These are phyloP conservation scores for Magnolia sinica DNA, from an alignment of 164 flowering plant genomes.

Conservation along the genomic window DNA sequence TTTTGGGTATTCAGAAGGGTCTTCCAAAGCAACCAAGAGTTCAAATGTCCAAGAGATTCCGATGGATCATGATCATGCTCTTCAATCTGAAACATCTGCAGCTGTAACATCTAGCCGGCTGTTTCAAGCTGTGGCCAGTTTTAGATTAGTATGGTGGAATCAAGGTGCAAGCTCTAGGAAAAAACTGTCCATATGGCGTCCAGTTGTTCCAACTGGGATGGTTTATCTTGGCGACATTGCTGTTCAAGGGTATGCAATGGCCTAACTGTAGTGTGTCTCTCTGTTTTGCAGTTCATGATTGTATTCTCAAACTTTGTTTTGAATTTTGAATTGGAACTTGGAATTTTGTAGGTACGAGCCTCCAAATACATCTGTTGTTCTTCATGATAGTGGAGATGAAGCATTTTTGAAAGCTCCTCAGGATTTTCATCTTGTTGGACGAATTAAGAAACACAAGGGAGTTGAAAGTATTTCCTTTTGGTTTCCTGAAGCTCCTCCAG, in stretches of 20 bases:
- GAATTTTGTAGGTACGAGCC: conserved; percentile 68
- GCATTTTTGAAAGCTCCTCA: conserved; percentile 56
- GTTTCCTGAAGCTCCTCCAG: conserved; percentile 96
- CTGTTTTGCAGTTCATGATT: not conserved
- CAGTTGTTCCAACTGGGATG: conserved; percentile 69
- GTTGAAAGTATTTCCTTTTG: conserved; percentile 73
- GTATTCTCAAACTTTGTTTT: conserved; percentile 6
- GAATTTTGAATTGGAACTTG: conserved; percentile 7
- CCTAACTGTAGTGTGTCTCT: not conserved
- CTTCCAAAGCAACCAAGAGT: conserved; percentile 26
- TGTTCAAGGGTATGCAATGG: conserved; percentile 61
- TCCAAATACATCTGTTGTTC: conserved; percentile 73
- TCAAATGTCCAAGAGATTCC: conserved; percentile 25
- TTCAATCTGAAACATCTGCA: conserved; percentile 37
- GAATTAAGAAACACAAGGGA: conserved; percentile 76
- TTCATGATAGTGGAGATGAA: conserved; percentile 63
- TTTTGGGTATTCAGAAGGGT: conserved; percentile 41
- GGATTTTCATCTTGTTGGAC: conserved; percentile 77
- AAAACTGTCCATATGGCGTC: conserved; percentile 94
- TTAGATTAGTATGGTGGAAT: conserved; percentile 90
- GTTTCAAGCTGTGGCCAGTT: conserved; percentile 77
- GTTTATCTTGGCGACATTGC: conserved; percentile 91
- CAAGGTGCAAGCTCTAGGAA: conserved; percentile 70
- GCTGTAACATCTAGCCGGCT: conserved; percentile 41
- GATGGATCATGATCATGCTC: conserved; percentile 19